Conservation (phyloP, 2,329 filamentous ascomycete genomes). For the Colletotrichum tanaceti region DNA sequence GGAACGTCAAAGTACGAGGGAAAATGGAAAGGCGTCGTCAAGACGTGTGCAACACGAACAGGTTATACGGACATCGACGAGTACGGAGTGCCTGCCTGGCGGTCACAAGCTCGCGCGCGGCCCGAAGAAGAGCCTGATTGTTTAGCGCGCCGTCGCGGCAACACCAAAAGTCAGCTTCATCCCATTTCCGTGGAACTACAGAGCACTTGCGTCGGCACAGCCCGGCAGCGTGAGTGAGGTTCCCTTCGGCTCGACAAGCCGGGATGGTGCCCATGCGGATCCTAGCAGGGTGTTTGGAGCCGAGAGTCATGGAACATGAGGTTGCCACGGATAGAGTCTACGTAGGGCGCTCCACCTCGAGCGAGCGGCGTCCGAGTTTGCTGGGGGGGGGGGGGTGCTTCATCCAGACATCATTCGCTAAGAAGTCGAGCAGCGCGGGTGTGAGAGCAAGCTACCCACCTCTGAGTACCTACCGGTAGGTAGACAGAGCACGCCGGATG, state of each 20-base stretch:
- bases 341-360: background rate
- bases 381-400: too few relatives aligned
- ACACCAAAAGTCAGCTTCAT: background rate
- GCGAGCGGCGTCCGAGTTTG: background rate
- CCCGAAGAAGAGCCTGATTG: too few relatives aligned
- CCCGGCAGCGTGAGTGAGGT: background rate
- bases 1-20: too few relatives aligned
- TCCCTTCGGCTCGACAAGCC: background rate
- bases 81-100: too few relatives aligned
- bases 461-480: too few relatives aligned
- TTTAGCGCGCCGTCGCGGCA: too few relatives aligned
- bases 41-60: too few relatives aligned
- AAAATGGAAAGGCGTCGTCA: too few relatives aligned
- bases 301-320: conserved; percentile 20
- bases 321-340: background rate
- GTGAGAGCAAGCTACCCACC: too few relatives aligned
- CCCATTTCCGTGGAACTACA: background rate
- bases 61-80: too few relatives aligned
- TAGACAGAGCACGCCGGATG: background rate
- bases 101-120: too few relatives aligned
- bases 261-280: conserved; percentile 21
- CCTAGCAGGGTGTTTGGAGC: background rate
- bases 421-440: too few relatives aligned
- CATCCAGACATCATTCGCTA: background rate
- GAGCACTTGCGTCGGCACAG: background rate